A percentile compares a stretch with the other conserved stretches of the same genome.
Conservation (phyloP, 345 rosid genomes). For the Balakata baccata region DNA sequence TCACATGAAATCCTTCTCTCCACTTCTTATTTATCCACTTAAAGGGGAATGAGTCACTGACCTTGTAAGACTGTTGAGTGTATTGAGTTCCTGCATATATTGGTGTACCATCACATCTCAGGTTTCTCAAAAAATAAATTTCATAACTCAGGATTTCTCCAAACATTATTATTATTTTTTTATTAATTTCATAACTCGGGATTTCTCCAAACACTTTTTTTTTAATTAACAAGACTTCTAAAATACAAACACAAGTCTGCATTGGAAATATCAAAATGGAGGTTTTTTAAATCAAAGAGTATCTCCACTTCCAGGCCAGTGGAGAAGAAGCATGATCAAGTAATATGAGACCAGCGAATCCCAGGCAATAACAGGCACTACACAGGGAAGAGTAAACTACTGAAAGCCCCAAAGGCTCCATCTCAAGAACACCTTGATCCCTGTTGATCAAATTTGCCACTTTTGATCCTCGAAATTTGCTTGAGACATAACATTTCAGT, state of each 20-base stretch:
- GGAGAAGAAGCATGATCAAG: neutral
- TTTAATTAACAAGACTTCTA: neutral
- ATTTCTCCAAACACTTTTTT: too few species aligned
- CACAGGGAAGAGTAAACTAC: neutral
- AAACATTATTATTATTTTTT: too few species aligned
- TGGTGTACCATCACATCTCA: neutral
- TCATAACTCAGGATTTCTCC: too few species aligned
- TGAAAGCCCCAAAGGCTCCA: neutral
- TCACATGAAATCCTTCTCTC: constrained; percentile 39
- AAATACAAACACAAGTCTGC: neutral
- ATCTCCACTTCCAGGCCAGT: too few species aligned
- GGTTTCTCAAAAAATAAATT: neutral
- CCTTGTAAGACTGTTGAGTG: constrained; percentile 38
- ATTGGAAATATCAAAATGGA: neutral
- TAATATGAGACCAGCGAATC: neutral
- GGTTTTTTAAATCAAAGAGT: neutral
- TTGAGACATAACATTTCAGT: neutral
- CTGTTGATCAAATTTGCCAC: neutral
- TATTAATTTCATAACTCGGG: too few species aligned
- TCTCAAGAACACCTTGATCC: neutral
- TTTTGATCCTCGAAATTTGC: neutral
- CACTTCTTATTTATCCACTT: constrained; percentile 41
- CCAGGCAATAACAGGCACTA: neutral
- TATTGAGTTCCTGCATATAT: constrained; percentile 31
- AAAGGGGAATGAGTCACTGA: constrained; percentile 36